Conservation (phyloP, 768 basidiomycete genomes). For the Tricholoma sp. region DNA sequence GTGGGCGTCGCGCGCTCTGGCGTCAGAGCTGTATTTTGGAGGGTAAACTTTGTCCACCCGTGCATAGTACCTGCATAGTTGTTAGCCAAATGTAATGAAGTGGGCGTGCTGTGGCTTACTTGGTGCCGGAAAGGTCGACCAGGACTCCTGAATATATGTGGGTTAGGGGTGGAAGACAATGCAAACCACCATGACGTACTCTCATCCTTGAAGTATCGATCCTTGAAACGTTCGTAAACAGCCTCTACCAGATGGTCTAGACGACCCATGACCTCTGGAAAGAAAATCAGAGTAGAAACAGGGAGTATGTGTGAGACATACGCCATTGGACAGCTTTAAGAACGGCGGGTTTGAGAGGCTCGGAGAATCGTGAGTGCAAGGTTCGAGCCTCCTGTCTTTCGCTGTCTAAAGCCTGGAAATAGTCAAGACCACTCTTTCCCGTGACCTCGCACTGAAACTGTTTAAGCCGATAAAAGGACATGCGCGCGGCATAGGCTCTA, state of each 20-base stretch:
- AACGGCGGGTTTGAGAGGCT: constrained; percentile 86
- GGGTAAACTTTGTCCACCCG: constrained; percentile 75
- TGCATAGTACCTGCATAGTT: constrained; percentile 64
- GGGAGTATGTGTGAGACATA: constrained; percentile 44
- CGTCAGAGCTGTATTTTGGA: constrained; percentile 46
- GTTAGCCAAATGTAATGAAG: constrained; percentile 12
- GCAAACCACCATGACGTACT: constrained; percentile 47
- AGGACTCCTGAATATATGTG: constrained; percentile 55
- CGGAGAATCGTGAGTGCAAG: constrained; percentile 88
- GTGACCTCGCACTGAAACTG: constrained; percentile 98
- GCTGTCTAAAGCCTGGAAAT: constrained; percentile 89
- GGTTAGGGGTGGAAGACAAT: constrained; percentile 13
- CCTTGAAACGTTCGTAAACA: constrained; percentile 93
- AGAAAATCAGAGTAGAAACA: constrained; percentile 14
- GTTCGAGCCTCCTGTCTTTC: constrained; percentile 87
- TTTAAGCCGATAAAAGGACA: constrained; percentile 91
- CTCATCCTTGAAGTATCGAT: constrained; percentile 90
- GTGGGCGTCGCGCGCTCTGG: constrained; percentile 44
- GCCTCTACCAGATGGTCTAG: constrained; percentile 93
- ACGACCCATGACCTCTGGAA: constrained; percentile 90
- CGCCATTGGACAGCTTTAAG: constrained; percentile 96
- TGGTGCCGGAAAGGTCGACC: constrained; percentile 82
- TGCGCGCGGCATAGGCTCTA: constrained; percentile 81
- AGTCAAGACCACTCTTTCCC: constrained; percentile 89
- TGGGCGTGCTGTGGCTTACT: constrained; percentile 41